phyloP scores from a whole-genome alignment of 371 early-diverging fungal species.

The Mortierella sp. region DNA sequence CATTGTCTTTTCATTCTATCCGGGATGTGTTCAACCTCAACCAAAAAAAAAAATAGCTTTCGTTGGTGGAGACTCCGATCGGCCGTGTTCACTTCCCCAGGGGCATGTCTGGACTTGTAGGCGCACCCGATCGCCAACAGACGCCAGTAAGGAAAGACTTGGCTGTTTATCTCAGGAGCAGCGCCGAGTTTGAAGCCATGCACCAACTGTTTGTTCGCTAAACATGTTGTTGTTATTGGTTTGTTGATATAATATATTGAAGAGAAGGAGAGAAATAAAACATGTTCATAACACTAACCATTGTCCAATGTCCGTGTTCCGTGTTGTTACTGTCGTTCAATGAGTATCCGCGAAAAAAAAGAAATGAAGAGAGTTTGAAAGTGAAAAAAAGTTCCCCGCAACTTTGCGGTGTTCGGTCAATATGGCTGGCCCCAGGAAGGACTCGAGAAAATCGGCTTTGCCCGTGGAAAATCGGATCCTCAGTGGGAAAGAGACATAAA shows the following conservation, averaged over 20 bases:
- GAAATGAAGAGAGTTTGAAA: background rate
- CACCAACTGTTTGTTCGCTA: conserved; percentile 58
- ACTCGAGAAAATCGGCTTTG: conserved; percentile 2
- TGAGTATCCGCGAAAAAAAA: background rate
- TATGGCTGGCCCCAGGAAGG: conserved; percentile 2
- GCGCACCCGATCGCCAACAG: conserved; percentile 24
- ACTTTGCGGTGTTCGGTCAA: conserved; percentile 9
- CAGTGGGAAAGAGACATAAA: background rate
- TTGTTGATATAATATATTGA: background rate
- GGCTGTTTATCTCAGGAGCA: conserved; percentile 46
- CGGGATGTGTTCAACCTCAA: background rate
- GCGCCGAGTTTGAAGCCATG: conserved; percentile 53
- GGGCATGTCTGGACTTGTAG: conserved; percentile 38
- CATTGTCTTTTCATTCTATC: conserved; percentile 1
- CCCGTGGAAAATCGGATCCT: conserved; percentile 21
- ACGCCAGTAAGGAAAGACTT: conserved; percentile 34
- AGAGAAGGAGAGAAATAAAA: conserved; percentile 13
- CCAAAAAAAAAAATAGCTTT: conserved; percentile 26
- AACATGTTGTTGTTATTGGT: background rate
- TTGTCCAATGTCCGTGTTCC: too few species aligned
- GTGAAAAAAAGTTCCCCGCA: conserved; percentile 47
- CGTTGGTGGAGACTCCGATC: conserved; percentile 45
- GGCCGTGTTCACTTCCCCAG: conserved; percentile 47
- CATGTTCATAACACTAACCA: background rate
- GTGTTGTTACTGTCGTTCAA: background rate